Evolutionary conservation across 169 alveolate genomes (phyloP), one percentile per base, ranked within the genome.

Genomic region (Cryptosporidium felis): DNA sequence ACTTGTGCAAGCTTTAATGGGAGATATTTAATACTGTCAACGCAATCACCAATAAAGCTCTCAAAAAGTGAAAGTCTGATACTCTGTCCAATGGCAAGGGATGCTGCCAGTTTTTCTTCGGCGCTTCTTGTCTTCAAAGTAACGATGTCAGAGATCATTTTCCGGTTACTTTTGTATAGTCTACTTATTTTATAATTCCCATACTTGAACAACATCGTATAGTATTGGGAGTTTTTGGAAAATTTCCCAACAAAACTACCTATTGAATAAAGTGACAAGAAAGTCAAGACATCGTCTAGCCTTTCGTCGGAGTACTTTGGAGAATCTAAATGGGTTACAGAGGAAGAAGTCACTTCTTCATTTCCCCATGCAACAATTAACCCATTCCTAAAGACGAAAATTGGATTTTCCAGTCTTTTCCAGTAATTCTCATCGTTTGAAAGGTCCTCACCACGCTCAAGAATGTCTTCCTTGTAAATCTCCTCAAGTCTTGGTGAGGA

Each of bases 71-170:
- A 89, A 5, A 90, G 62, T 32, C 90, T 53, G 14, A 90, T 90
- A 23, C 92, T 80, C 45, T 90, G 93, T 12, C 89, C 82, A 9
- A 90, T 65, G 40, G 93, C 90, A 53, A 90, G 63, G 21, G 93
- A 90, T 9, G 80, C 88, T 28, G 90, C 90, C 21, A 90, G 67
- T 47, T 90, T 90, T 74, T 90, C 92, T 59, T 90, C 91, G 32
- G 90, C 56, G 18, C 91, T 88, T 28, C 88, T 56, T 32, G 89
- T 90, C n/a, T 81, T 74, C 42, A 90, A 65, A 40, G 36, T 60
- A 26, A 90, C 82, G 12, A 90, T 81, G 18, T 90, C 91, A 16
- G 88, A 89, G 62, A 51, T 44, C 28, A 21, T 56, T 88, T 47
- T 63, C 30, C 61, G 67, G 85, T 47, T 62, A 56, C 23, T 79